Evolutionary conservation across 371 early-diverging fungal genomes (phyloP).

Genomic region (Lichtheimia corymbifera): DNA sequence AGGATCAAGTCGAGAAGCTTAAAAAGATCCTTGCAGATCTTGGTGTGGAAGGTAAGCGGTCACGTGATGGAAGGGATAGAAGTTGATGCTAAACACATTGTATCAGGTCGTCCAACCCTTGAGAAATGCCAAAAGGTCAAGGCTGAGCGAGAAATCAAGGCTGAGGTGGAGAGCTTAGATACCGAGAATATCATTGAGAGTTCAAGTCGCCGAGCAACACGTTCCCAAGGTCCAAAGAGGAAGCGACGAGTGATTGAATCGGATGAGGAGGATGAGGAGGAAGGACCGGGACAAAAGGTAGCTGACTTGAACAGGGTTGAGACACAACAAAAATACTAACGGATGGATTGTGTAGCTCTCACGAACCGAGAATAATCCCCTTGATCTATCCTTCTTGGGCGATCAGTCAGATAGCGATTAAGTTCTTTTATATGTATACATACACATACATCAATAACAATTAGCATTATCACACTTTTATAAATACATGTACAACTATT

Average conservation of each 20-base stretch:
- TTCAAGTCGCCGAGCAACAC: slow-evolving; percentile 2
- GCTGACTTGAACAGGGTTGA: neutral
- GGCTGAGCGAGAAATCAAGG: slow-evolving; percentile 38
- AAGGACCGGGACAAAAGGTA: slow-evolving; percentile 11
- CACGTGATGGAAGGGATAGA: slow-evolving; percentile 12
- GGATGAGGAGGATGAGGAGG: slow-evolving; percentile 24
- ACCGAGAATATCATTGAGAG: slow-evolving; percentile 32
- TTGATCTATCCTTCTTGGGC: slow-evolving; percentile 32
- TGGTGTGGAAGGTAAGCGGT: slow-evolving; percentile 19
- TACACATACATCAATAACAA: too few species aligned
- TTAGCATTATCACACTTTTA: too few species aligned
- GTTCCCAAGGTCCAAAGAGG: slow-evolving; percentile 10
- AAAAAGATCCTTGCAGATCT: slow-evolving; percentile 15
- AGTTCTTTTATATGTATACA: too few species aligned
- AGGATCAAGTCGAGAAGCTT: slow-evolving; percentile 16
- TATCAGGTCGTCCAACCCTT: slow-evolving; percentile 34
- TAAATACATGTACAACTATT: too few species aligned
- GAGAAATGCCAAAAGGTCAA: slow-evolving; percentile 50
- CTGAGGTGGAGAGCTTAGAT: slow-evolving; percentile 40
- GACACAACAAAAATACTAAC: neutral
- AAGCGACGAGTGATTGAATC: slow-evolving; percentile 13
- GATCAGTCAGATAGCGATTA: slow-evolving; percentile 35
- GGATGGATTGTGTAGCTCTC: neutral
- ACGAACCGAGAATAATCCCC: neutral
- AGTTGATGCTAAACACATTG: neutral